Evolutionary conservation across 139 green algal species (phyloP), one percentile per base, ranked within the genome.

Genomic region (Monoraphidium neglectum): DNA sequence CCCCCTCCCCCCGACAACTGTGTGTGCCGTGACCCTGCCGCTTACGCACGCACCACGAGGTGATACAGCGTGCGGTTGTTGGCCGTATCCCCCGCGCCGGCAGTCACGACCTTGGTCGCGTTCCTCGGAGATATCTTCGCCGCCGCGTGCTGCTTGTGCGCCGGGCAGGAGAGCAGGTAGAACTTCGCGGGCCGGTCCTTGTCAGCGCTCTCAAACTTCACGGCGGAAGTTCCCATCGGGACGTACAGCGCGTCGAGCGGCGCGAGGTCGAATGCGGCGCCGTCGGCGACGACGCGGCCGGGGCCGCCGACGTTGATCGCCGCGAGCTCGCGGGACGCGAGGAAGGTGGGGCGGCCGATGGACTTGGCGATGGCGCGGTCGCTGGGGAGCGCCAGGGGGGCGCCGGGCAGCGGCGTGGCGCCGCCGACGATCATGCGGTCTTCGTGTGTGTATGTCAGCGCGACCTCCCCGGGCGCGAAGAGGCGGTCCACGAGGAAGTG

Each of bases 381-480:
- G 26, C 12, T 13, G 56, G 24, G 26, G 56, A 63, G 56, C 10
- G 56, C 5, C 26, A 63, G 56, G 26, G 56, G 56, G 5, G 24
- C 8, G 56, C 56, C 56, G 56, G 56, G 56, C 10, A 18, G 10
- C 10, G 56, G 56, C 10, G n/a, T 30, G 56, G 56, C 56, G 56
- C 56, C 56, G 56, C 56, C 56, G 56, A 63, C 6, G 56, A 63
- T 32, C 26, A 63, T 30, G 56, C 56, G 56, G 56, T 63, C 56
- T 8, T 51, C 43, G 43, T 51, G 43, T 8, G 8, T 63, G 56
- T 63, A 63, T 10, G 56, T 63, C 26, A 63, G 56, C 12, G 56
- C 8, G 10, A 63, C n/a, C 10, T 18, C 10, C 10, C 56, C 56
- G 56, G 56, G 56, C 12, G n/a, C 13, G 56, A 63, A 63, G 13